These are phyloP conservation scores for Trichoderma oligosporum DNA, from an alignment of 2,329 filamentous ascomycete species.

Conservation along the genomic window DNA sequence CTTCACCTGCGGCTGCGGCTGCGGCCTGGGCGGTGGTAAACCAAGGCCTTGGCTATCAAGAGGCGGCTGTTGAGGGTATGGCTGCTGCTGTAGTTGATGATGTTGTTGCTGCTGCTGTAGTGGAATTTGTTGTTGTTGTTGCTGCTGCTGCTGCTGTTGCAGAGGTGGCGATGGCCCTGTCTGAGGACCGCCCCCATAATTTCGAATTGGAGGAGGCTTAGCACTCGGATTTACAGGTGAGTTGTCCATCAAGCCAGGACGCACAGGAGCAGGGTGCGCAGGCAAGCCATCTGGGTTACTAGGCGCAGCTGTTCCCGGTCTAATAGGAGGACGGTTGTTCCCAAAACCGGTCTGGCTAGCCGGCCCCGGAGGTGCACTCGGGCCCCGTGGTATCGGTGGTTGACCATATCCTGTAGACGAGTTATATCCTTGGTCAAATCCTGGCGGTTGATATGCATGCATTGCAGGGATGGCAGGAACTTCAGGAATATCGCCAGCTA, in stretches of 20 bases:
- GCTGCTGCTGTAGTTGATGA: constrained; percentile 22
- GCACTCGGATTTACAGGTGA: constrained; percentile 53
- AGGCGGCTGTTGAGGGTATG: constrained; percentile 3
- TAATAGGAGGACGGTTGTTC: constrained; percentile 12
- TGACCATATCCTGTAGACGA: constrained; percentile 27
- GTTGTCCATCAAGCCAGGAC: constrained; percentile 59
- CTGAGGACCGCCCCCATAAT: constrained; percentile 49
- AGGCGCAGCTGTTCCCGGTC: constrained; percentile 28
- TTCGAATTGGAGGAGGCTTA: constrained; percentile 57
- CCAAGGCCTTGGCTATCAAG: too few species aligned
- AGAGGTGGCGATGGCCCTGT: constrained; percentile 32
- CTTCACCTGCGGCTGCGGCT: constrained; percentile 28
- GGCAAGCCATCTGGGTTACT: constrained; percentile 47
- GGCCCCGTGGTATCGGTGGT: constrained; percentile 28
- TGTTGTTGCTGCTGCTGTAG: constrained; percentile 34
- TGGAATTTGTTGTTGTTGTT: constrained; percentile 22
- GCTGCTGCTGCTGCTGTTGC: constrained; percentile 25
- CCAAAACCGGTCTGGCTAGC: constrained; percentile 17
- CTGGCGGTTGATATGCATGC: constrained; percentile 20
- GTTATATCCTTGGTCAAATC: constrained; percentile 22
- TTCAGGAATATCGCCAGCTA: constrained; percentile 60
- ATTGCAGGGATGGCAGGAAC: constrained; percentile 47
- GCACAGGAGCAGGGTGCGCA: constrained; percentile 59
- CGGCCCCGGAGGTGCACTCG: constrained; percentile 33
- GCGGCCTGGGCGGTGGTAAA: constrained; percentile 2